Percentiles rank a stretch among this genome's conserved stretches.
phyloP scores from a whole-genome alignment of 106 monocot species.

The Allium sativum region DNA sequence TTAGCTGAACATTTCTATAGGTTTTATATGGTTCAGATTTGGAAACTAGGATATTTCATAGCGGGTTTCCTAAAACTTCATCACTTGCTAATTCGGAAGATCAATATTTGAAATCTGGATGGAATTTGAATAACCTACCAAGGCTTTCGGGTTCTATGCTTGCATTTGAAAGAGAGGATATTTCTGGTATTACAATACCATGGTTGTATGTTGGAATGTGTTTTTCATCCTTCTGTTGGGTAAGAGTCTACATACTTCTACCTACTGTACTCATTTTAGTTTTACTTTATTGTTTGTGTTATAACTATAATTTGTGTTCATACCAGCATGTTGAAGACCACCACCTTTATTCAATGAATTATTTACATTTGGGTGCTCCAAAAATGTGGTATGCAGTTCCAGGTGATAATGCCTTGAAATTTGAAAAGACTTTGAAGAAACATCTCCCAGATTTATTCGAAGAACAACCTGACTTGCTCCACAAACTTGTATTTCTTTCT shows the following conservation, averaged over 20 bases:
- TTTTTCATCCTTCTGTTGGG: constrained; percentile 79
- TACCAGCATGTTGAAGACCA: constrained; percentile 75
- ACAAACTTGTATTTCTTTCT: constrained; percentile 38
- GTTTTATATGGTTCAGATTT: constrained; percentile 73
- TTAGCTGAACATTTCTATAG: constrained; percentile 16
- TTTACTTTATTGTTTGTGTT: not conserved
- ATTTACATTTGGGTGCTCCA: constrained; percentile 61
- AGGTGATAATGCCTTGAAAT: constrained; percentile 41
- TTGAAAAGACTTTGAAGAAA: constrained; percentile 57
- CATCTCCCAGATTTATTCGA: constrained; percentile 45
- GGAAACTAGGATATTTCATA: constrained; percentile 51
- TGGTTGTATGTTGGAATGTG: constrained; percentile 78
- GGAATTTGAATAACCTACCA: constrained; percentile 64
- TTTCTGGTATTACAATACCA: constrained; percentile 60
- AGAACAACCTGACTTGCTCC: constrained; percentile 58
- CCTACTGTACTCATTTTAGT: not conserved
- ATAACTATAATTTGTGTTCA: not conserved
- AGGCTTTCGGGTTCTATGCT: constrained; percentile 53
- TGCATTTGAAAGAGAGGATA: constrained; percentile 46
- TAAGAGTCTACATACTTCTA: constrained; percentile 15
- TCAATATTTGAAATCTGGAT: constrained; percentile 38
- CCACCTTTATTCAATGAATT: constrained; percentile 64
- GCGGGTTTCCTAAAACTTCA: constrained; percentile 49
- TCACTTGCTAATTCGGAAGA: constrained; percentile 23
- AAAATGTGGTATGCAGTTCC: constrained; percentile 70